phyloP scores from a whole-genome alignment of 1,284 basidiomycete genomes.

The Ceratobasidium sp. region DNA sequence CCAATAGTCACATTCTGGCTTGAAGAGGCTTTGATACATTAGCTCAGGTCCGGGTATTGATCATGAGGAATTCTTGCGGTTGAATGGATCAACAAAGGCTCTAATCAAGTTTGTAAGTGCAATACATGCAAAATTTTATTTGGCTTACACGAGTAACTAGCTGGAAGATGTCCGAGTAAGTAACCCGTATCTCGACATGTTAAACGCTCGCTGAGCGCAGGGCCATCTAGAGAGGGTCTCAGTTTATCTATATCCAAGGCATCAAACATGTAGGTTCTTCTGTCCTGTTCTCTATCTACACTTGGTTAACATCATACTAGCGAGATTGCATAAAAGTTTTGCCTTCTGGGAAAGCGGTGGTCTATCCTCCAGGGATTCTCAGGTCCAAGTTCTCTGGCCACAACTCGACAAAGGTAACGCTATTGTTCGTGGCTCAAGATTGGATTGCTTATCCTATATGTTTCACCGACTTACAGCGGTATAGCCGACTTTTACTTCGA shows the following conservation, averaged over 20 bases:
- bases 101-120: constrained; percentile 13
- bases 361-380: constrained; percentile 25
- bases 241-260: neutral
- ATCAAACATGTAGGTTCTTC: constrained; percentile 24
- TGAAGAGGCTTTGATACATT: neutral
- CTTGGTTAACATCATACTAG: neutral
- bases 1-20: neutral
- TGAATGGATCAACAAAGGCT: constrained; percentile 4
- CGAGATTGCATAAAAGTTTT: constrained; percentile 29
- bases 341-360: constrained; percentile 10
- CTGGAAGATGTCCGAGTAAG: constrained; percentile 14
- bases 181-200: neutral
- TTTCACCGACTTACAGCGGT: neutral
- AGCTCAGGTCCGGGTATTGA: constrained; percentile 9
- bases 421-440: neutral
- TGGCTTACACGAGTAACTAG: neutral
- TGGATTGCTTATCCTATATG: neutral
- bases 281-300: neutral
- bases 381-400: constrained; percentile 22
- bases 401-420: constrained; percentile 23
- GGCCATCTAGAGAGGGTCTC: neutral
- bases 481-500: constrained; percentile 13
- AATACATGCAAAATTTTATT: neutral
- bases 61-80: constrained; percentile 7
- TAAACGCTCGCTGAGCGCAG: neutral